A percentile compares a stretch with the other conserved stretches of the same genome.
Evolutionary conservation across 2,329 filamentous ascomycete genomes (phyloP).

Genomic region (Colletotrichum horii): DNA sequence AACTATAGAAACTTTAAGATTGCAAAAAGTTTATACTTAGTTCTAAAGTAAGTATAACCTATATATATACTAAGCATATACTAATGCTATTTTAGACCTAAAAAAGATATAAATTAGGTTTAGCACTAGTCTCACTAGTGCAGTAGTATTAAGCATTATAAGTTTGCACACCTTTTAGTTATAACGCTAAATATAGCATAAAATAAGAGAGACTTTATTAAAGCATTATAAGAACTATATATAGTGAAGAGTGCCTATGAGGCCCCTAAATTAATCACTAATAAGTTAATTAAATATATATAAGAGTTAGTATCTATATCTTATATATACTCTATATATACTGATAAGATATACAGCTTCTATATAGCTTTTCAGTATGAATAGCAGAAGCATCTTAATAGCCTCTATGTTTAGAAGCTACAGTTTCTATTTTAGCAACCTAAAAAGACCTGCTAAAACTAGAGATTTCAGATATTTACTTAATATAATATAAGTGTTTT

Average conservation of each 20-base stretch:
- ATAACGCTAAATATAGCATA: background rate
- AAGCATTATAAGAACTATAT: background rate
- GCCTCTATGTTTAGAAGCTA: too few species aligned
- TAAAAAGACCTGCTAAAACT: too few species aligned
- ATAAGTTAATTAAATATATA: background rate
- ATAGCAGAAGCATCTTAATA: too few species aligned
- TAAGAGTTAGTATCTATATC: background rate
- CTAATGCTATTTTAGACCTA: background rate
- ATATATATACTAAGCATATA: too few species aligned
- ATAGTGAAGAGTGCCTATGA: background rate
- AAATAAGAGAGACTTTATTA: background rate
- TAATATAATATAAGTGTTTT: too few species aligned
- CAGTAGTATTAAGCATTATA: background rate
- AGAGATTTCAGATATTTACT: too few species aligned
- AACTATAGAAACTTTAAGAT: too few species aligned
- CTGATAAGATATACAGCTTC: background rate
- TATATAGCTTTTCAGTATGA: background rate
- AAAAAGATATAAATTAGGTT: background rate
- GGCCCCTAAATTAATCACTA: background rate
- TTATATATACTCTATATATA: background rate
- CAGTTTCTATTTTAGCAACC: too few species aligned
- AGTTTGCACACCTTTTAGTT: background rate
- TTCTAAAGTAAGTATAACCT: too few species aligned
- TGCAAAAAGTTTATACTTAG: too few species aligned
- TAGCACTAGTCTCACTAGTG: background rate